These are phyloP conservation scores for Tuber umbilicatum DNA, from an alignment of 495 filamentous ascomycete species.

Conservation along the genomic window DNA sequence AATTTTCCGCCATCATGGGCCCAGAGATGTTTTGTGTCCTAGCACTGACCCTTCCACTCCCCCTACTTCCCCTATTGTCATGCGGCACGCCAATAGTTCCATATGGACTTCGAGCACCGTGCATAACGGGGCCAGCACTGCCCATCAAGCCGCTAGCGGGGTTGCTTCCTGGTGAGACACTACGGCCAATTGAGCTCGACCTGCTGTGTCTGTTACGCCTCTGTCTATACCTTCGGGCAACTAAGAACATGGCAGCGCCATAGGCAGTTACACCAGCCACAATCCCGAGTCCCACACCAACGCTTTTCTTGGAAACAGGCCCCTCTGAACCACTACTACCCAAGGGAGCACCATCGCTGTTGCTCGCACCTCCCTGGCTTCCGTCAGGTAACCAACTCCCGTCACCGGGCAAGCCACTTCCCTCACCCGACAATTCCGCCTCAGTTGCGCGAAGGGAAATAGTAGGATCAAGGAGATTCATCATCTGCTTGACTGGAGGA, in stretches of 20 bases:
- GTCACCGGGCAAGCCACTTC: slow-evolving; percentile 10
- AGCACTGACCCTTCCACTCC: slow-evolving; percentile 67
- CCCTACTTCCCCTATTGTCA: slow-evolving; percentile 62
- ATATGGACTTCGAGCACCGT: slow-evolving; percentile 52
- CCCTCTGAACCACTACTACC: slow-evolving; percentile 41
- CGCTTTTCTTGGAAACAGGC: slow-evolving; percentile 65
- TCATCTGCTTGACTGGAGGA: slow-evolving; percentile 57
- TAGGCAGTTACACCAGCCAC: slow-evolving; percentile 80
- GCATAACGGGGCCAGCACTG: slow-evolving; percentile 47
- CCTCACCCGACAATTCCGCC: slow-evolving; percentile 34
- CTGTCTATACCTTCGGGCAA: slow-evolving; percentile 88
- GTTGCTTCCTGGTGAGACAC: slow-evolving; percentile 50
- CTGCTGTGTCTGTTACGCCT: slow-evolving; percentile 74
- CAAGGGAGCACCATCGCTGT: slow-evolving; percentile 39
- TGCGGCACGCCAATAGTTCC: slow-evolving; percentile 49
- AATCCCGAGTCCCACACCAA: slow-evolving; percentile 72
- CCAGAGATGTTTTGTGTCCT: slow-evolving; percentile 64
- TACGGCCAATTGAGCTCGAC: slow-evolving; percentile 58
- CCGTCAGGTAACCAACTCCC: slow-evolving; percentile 26
- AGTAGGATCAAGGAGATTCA: slow-evolving; percentile 72
- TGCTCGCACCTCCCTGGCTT: slow-evolving; percentile 44
- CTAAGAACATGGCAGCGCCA: slow-evolving; percentile 96
- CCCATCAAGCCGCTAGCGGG: slow-evolving; percentile 50
- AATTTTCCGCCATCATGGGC: slow-evolving; percentile 95
- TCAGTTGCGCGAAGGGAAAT: slow-evolving; percentile 66